phyloP scores from a whole-genome alignment of 495 filamentous ascomycete genomes.

The Hypoxylon fuscum region DNA sequence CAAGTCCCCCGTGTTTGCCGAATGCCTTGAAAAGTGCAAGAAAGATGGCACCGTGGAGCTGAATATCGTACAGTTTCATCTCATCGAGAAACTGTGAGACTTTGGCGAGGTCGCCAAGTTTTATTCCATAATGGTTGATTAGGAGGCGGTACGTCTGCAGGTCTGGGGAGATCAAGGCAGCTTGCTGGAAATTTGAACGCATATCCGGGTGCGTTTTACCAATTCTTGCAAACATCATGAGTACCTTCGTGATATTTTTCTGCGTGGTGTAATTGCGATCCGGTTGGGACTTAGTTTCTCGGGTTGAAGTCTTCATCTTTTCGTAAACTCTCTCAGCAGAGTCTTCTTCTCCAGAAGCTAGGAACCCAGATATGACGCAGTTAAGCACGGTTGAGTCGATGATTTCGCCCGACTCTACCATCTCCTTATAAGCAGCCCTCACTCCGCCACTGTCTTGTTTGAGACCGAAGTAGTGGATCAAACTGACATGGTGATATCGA shows the following conservation, averaged over 20 bases:
- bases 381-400: constrained; percentile 90
- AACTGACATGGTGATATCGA: constrained; percentile 77
- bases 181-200: constrained; percentile 59
- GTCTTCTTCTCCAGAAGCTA: constrained; percentile 73
- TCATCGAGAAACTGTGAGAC: constrained; percentile 68
- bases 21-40: constrained; percentile 79
- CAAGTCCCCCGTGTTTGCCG: constrained; percentile 69
- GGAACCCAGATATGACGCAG: constrained; percentile 79
- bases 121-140: constrained; percentile 62
- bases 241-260: constrained; percentile 63
- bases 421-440: constrained; percentile 73
- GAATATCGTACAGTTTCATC: constrained; percentile 67
- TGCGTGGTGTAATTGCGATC: constrained; percentile 54
- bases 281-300: constrained; percentile 44
- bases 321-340: constrained; percentile 82
- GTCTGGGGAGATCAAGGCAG: constrained; percentile 67
- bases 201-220: constrained; percentile 52
- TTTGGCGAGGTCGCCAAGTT: constrained; percentile 64
- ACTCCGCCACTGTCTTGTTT: constrained; percentile 72
- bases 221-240: constrained; percentile 60
- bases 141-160: constrained; percentile 72
- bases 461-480: constrained; percentile 85
- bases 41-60: constrained; percentile 69
- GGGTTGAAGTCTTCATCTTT: constrained; percentile 75
- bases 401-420: constrained; percentile 82